phyloP scores from a whole-genome alignment of 2,329 filamentous ascomycete species.

The Lecanosticta acicola region DNA sequence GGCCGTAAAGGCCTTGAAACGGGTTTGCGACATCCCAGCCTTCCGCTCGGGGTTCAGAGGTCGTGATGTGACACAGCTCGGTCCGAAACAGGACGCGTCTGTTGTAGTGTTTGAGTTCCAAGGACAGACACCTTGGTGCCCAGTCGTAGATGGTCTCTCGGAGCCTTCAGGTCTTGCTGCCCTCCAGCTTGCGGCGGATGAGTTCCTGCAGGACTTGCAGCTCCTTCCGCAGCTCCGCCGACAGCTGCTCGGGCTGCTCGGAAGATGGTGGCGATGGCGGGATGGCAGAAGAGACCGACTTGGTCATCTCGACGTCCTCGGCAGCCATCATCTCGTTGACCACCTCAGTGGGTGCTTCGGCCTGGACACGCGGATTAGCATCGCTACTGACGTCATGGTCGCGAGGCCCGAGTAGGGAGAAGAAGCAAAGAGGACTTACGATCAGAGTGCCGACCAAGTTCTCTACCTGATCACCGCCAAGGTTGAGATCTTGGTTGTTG shows the following conservation, averaged over 20 bases:
- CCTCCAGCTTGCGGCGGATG: slow-evolving; percentile 30
- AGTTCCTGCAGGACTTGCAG: slow-evolving; percentile 33
- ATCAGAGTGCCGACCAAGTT: slow-evolving; percentile 56
- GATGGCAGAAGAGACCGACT: slow-evolving; percentile 20
- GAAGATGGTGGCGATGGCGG: slow-evolving; percentile 26
- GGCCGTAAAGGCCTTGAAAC: slow-evolving; percentile 5
- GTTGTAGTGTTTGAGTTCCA: too few relatives aligned
- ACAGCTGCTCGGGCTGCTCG: slow-evolving; percentile 31
- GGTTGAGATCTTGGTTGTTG: slow-evolving; percentile 45
- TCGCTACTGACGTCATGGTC: slow-evolving; percentile 20
- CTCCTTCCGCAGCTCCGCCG: slow-evolving; percentile 32
- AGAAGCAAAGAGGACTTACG: slow-evolving; percentile 45
- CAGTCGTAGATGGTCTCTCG: too few relatives aligned
- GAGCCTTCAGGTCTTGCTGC: slow-evolving; percentile 26
- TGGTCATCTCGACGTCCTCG: slow-evolving; percentile 23
- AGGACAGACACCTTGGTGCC: too few relatives aligned
- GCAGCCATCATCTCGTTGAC: slow-evolving; percentile 35
- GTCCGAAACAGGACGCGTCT: too few relatives aligned
- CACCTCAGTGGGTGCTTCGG: slow-evolving; percentile 41
- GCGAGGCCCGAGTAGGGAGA: slow-evolving; percentile 12
- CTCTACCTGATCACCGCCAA: slow-evolving; percentile 43
- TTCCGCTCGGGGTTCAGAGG: background rate
- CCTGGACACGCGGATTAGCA: slow-evolving; percentile 31
- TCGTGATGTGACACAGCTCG: background rate
- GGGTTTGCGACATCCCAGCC: background rate